phyloP scores from a whole-genome alignment of 73 alveolate genomes.

The Tetrahymena borealis region DNA sequence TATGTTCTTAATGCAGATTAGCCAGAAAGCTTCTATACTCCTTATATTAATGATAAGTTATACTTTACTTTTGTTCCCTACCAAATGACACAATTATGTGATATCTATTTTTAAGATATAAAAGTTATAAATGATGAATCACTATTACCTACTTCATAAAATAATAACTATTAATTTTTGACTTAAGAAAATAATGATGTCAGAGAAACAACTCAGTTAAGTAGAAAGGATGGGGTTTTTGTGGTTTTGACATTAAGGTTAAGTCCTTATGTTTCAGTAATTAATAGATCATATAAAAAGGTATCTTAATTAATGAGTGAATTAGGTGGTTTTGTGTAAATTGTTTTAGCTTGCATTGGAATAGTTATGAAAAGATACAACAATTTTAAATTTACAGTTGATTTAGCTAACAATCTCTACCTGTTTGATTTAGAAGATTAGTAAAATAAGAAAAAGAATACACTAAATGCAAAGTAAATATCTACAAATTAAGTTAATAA shows the following conservation, averaged over 20 bases:
- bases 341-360: background rate
- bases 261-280: background rate
- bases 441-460: background rate
- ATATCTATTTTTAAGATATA: background rate
- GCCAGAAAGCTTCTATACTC: background rate
- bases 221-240: background rate
- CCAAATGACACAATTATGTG: background rate
- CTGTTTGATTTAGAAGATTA: background rate
- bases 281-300: background rate
- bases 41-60: background rate
- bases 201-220: background rate
- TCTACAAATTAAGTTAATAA: no score
- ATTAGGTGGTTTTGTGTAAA: background rate
- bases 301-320: background rate
- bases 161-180: background rate
- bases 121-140: background rate
- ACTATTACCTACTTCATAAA: background rate
- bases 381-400: background rate
- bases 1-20: background rate
- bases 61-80: background rate
- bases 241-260: background rate
- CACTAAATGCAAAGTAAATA: no score
- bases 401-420: background rate
- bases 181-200: background rate
- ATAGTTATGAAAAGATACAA: background rate